Evolutionary conservation across 257 asterid genomes (phyloP).

Genomic region (Asclepias syriaca): DNA sequence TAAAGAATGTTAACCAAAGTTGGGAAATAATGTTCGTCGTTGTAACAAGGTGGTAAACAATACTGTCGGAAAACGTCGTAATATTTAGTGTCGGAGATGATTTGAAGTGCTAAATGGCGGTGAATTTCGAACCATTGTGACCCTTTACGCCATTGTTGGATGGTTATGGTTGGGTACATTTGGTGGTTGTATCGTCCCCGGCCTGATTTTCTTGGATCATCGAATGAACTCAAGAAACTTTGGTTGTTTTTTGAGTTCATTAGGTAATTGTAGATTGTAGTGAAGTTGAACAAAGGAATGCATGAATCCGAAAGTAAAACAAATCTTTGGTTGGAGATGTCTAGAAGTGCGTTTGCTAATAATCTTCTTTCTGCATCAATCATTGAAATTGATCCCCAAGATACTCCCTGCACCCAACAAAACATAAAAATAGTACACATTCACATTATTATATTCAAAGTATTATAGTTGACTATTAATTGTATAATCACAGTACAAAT

Average conservation of each 20-base stretch:
- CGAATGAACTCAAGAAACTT: conserved; percentile 43
- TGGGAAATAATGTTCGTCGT: conserved; percentile 52
- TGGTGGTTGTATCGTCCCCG: conserved; percentile 58
- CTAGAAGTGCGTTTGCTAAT: conserved; percentile 58
- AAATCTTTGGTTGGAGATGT: conserved; percentile 52
- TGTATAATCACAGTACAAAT: too few relatives aligned
- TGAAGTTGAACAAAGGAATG: conserved; percentile 66
- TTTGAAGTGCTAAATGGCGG: conserved; percentile 41
- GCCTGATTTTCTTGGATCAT: conserved; percentile 48
- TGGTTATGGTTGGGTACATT: conserved; percentile 52
- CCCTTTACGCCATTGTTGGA: conserved; percentile 68
- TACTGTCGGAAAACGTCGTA: conserved; percentile 28
- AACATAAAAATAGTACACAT: too few relatives aligned
- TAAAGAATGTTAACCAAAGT: conserved; percentile 49
- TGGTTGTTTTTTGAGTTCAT: conserved; percentile 19
- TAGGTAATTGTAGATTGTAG: conserved; percentile 44
- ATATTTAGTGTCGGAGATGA: conserved; percentile 39
- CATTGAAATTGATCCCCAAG: conserved; percentile 69
- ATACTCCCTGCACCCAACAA: conserved; percentile 25
- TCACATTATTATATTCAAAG: too few relatives aligned
- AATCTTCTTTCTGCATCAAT: conserved; percentile 66
- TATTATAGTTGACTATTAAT: too few relatives aligned
- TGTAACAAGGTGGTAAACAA: conserved; percentile 51
- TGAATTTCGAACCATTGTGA: conserved; percentile 73
- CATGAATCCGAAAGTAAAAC: conserved; percentile 66